phyloP scores from a whole-genome alignment of 495 filamentous ascomycete genomes.

The Apiosordaria backusii region DNA sequence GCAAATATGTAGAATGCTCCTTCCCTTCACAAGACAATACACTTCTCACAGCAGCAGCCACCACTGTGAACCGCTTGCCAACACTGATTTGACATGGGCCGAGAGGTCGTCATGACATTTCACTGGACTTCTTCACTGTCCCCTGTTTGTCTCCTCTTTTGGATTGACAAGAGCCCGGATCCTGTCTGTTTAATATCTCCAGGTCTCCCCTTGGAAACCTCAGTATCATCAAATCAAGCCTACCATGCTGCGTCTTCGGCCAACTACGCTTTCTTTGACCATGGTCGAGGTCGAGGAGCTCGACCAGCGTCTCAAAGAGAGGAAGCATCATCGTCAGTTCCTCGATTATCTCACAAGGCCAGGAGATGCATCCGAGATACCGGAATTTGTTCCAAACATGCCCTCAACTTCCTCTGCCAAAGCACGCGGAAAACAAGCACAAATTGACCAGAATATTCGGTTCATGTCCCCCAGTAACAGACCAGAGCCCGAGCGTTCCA shows the following conservation, averaged over 20 bases:
- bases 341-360: constrained; percentile 34
- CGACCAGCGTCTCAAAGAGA: constrained; percentile 31
- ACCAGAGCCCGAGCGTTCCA: neutral
- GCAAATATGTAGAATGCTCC: neutral
- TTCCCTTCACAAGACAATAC: neutral
- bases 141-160: neutral
- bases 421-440: neutral
- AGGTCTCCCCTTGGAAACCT: neutral
- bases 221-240: neutral
- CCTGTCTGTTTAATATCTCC: neutral
- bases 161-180: neutral
- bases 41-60: neutral
- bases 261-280: constrained; percentile 51
- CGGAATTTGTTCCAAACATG: neutral
- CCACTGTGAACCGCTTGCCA: neutral
- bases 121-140: no score
- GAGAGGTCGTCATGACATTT: neutral
- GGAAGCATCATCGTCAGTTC: constrained; percentile 25
- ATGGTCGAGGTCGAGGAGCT: constrained; percentile 52
- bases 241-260: constrained; percentile 54
- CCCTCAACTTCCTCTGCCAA: neutral
- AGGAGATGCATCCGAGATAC: neutral
- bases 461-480: neutral
- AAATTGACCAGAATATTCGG: neutral
- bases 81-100: neutral